Evolutionary conservation across 2,329 filamentous ascomycete species (phyloP), one percentile per base, ranked within the genome.

Genomic region (Periconia digitata): DNA sequence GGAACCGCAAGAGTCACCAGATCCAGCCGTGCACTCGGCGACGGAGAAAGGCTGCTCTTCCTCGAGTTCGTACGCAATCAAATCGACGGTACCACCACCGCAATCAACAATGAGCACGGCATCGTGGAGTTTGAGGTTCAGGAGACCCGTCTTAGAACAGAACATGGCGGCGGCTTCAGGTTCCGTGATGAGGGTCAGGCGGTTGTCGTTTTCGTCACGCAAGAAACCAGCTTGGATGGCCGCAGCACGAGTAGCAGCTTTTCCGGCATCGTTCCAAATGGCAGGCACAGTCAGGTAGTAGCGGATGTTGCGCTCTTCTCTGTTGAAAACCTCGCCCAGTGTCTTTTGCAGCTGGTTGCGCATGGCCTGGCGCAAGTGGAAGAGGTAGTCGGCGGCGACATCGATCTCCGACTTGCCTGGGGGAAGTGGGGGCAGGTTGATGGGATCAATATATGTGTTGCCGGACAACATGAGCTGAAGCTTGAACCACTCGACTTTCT

Each of bases 401-500:
- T 99, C 94, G 74, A 97, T 96, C 76, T 97, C 94, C 21, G 92
- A 96, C 79, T 97, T 97, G 74, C 94, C 94, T 39, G 92, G 92
- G 40, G 94, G 94, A 71, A 97, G 88, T 56, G 94, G 94, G 40
- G 94, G 94, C 59, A 99, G 84, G 81, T 97, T 97, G 78, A 97
- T 97, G 54, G 94, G 94, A 73, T 97, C 94, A 69, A 97, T 97
- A 74, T 97, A 97, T 38, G 94, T 97, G 80, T 97, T 97, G 55
- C 94, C 94, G 51, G 91, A 96, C 54, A 96, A 82, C 94, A 97
- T 97, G 48, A 99, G 85, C 77, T 99, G 94, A 60, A 99, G 83
- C 80, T 97, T 97, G 83, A 99, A 97, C 94, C 94, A 99, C 77
- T 97, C 94, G 20, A 97, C 92, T 78, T 97, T 97, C 74, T 97